phyloP scores from a whole-genome alignment of 2,329 filamentous ascomycete genomes.

The Aureobasidium mangrovei region DNA sequence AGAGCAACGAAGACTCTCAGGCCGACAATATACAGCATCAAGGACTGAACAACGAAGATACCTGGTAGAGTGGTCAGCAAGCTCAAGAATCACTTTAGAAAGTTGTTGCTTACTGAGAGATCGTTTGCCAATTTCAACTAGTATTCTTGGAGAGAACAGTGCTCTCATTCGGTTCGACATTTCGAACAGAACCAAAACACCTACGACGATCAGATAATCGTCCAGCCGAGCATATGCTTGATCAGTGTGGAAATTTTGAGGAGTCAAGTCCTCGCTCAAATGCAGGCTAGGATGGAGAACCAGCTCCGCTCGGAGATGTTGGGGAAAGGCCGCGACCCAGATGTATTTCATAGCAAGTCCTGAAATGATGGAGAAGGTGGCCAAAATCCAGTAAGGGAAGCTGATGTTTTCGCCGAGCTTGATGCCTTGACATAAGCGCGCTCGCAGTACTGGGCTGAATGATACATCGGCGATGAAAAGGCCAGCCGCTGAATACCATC shows the following conservation, averaged over 20 bases:
- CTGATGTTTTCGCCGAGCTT: slow-evolving; percentile 18
- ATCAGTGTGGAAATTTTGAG: slow-evolving; percentile 15
- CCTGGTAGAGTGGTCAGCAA: neutral
- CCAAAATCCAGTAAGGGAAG: slow-evolving; percentile 19
- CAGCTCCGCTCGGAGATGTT: slow-evolving; percentile 21
- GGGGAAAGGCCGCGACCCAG: slow-evolving; percentile 20
- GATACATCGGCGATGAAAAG: slow-evolving; percentile 22
- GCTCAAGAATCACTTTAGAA: neutral
- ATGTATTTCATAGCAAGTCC: slow-evolving; percentile 23
- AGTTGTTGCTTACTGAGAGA: slow-evolving; percentile 22
- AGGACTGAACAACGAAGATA: neutral
- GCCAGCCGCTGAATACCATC: slow-evolving; percentile 24
- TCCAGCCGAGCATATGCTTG: slow-evolving; percentile 24
- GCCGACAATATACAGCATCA: slow-evolving; percentile 3
- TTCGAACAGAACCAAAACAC: slow-evolving; percentile 20
- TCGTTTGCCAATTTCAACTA: slow-evolving; percentile 22
- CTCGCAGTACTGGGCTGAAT: slow-evolving; percentile 17
- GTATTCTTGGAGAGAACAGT: slow-evolving; percentile 20
- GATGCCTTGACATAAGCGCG: slow-evolving; percentile 18
- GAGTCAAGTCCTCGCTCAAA: slow-evolving; percentile 18
- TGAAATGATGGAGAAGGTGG: slow-evolving; percentile 5
- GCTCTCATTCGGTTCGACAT: slow-evolving; percentile 16
- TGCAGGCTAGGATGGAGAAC: slow-evolving; percentile 23
- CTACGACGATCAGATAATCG: slow-evolving; percentile 24
- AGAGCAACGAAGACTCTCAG: neutral